Evolutionary conservation across 2,329 filamentous ascomycete genomes (phyloP).

Genomic region (Cytospora mali): DNA sequence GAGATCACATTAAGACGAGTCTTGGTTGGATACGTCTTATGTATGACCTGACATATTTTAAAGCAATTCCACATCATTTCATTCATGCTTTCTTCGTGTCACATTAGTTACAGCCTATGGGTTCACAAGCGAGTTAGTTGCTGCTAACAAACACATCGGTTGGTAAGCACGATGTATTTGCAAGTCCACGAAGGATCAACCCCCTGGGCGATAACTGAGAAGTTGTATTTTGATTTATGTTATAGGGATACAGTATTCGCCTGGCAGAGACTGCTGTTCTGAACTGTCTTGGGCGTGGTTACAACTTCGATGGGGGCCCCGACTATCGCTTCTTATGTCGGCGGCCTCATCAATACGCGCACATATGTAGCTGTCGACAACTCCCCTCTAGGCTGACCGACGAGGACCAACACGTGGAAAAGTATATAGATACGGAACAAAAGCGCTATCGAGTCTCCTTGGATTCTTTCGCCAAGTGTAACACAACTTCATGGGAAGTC

Average conservation of each 20-base stretch:
- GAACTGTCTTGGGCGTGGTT: background rate
- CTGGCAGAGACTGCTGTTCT: background rate
- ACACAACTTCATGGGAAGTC: background rate
- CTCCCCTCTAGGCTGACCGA: background rate
- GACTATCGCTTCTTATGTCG: background rate
- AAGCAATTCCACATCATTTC: slow-evolving; percentile 1
- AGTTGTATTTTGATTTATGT: too few relatives aligned
- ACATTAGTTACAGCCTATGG: too few relatives aligned
- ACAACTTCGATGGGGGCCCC: background rate
- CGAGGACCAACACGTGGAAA: background rate
- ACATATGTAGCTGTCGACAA: background rate
- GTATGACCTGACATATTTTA: background rate
- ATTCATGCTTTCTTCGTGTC: too few relatives aligned
- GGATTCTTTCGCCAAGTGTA: background rate
- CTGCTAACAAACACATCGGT: too few relatives aligned
- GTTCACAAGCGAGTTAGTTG: too few relatives aligned
- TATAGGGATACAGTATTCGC: background rate
- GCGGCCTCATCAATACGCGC: background rate
- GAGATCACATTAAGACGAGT: too few relatives aligned
- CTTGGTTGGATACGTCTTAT: too few relatives aligned
- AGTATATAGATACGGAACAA: background rate
- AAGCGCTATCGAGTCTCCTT: background rate
- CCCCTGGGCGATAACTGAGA: too few relatives aligned
- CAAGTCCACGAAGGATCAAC: background rate
- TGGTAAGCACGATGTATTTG: background rate